A percentile compares a stretch with the other conserved stretches of the same genome.
These are phyloP conservation scores for Pichia eremophila DNA, from an alignment of 805 yeast genomes.

Conservation along the genomic window DNA sequence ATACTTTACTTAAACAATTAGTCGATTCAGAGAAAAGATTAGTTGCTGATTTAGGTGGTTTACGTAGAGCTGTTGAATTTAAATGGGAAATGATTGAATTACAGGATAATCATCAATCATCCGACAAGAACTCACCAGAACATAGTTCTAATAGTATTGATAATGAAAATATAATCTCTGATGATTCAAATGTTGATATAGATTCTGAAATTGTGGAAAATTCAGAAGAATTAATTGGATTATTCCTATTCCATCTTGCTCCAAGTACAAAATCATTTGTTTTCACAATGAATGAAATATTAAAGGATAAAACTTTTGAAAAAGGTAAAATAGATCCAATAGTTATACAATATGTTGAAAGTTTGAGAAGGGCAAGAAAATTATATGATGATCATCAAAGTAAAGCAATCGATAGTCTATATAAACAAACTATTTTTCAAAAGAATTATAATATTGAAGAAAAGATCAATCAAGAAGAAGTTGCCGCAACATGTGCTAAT, in stretches of 20 bases:
- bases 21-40: conserved; percentile 45
- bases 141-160: too few relatives aligned
- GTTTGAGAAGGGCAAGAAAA: conserved; percentile 42
- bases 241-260: conserved; percentile 59
- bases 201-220: conserved; percentile 20
- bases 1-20: conserved; percentile 32
- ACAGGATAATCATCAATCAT: not conserved
- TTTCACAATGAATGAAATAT: conserved; percentile 51
- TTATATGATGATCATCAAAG: conserved; percentile 49
- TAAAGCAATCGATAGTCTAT: conserved; percentile 47
- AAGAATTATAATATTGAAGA: conserved; percentile 28
- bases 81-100: conserved; percentile 41
- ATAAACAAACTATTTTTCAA: conserved; percentile 44
- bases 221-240: conserved; percentile 44
- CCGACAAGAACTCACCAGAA: not conserved
- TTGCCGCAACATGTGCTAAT: conserved; percentile 78
- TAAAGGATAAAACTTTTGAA: conserved; percentile 52
- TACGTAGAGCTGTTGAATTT: conserved; percentile 59
- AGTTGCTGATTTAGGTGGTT: conserved; percentile 53
- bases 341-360: conserved; percentile 32
- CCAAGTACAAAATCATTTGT: conserved; percentile 65
- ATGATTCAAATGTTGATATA: conserved; percentile 15
- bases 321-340: conserved; percentile 30
- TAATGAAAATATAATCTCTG: not conserved
- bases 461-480: conserved; percentile 63